Percentiles rank a stretch among this genome's conserved stretches.
Evolutionary conservation across 2,329 filamentous ascomycete species (phyloP).

Genomic region (Hymenoscyphus albidus): DNA sequence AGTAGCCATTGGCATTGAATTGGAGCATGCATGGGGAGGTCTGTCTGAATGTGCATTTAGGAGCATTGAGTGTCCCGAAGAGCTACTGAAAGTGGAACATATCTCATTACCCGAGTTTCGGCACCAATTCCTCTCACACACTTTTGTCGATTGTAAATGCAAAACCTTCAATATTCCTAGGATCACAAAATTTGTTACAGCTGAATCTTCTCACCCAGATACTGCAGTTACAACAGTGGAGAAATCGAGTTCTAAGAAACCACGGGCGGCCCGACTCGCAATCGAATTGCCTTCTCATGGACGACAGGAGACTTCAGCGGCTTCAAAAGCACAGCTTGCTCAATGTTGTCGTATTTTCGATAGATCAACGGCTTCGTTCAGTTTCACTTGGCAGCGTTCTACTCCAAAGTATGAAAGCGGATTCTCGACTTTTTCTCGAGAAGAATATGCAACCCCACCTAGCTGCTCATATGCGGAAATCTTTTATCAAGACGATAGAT

Average conservation of each 20-base stretch:
- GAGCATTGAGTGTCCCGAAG: slow-evolving; percentile 12
- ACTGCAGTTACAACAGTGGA: background rate
- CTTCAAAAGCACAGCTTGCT: slow-evolving; percentile 10
- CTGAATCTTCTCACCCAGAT: background rate
- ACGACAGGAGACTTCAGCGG: slow-evolving; percentile 8
- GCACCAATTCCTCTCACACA: slow-evolving; percentile 15
- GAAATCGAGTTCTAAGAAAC: background rate
- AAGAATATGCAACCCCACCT: slow-evolving; percentile 12
- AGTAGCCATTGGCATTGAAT: slow-evolving; percentile 14
- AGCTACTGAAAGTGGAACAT: slow-evolving; percentile 12
- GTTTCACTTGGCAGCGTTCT: slow-evolving; percentile 18
- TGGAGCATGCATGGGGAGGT: slow-evolving; percentile 17
- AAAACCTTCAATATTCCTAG: slow-evolving; percentile 7
- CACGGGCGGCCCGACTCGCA: background rate
- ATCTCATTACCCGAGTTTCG: slow-evolving; percentile 16
- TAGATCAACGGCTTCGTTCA: slow-evolving; percentile 14
- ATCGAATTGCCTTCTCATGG: slow-evolving; percentile 15
- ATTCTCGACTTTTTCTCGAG: slow-evolving; percentile 13
- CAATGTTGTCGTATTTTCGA: slow-evolving; percentile 17
- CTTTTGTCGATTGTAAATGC: slow-evolving; percentile 12
- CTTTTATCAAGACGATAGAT: slow-evolving; percentile 19
- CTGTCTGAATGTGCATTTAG: slow-evolving; percentile 14
- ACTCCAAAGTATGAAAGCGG: slow-evolving; percentile 13
- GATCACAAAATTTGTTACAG: background rate
- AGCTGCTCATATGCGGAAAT: slow-evolving; percentile 14